Conservation (phyloP, 305 asterid species). For the Ajuga reptans region DNA sequence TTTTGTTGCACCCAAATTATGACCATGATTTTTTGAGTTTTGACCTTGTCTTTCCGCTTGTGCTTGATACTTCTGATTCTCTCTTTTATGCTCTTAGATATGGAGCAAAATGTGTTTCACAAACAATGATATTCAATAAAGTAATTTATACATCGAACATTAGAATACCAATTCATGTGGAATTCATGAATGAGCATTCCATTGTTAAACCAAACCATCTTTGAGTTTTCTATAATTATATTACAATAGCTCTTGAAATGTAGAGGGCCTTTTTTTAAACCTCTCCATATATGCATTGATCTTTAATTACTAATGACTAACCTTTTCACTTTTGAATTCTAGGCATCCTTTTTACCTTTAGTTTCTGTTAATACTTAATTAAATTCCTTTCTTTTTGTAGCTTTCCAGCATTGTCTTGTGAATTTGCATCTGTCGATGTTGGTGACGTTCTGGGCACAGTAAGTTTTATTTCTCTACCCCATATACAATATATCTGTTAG, state of each 20-base stretch:
- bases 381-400: constrained; percentile 29
- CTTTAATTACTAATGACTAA: neutral
- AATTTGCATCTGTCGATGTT: constrained; percentile 83
- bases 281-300: neutral
- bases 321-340: constrained; percentile 4
- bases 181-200: neutral
- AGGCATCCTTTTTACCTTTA: neutral
- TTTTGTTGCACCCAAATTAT: constrained; percentile 10
- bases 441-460: constrained; percentile 88
- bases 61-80: constrained; percentile 13
- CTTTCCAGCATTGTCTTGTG: constrained; percentile 87
- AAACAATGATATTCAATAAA: neutral
- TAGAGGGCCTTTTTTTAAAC: neutral
- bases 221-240: too few relatives aligned
- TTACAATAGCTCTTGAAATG: neutral
- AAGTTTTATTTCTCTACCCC: constrained; percentile 29
- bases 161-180: constrained; percentile 1
- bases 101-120: neutral
- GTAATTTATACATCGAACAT: constrained; percentile 3
- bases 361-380: constrained; percentile 12
- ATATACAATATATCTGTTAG: neutral
- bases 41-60: neutral
- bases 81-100: neutral
- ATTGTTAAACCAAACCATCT: neutral
- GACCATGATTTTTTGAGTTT: neutral